Conservation (phyloP, 495 filamentous ascomycete genomes). For the Pyrenopolyporus hunteri region DNA sequence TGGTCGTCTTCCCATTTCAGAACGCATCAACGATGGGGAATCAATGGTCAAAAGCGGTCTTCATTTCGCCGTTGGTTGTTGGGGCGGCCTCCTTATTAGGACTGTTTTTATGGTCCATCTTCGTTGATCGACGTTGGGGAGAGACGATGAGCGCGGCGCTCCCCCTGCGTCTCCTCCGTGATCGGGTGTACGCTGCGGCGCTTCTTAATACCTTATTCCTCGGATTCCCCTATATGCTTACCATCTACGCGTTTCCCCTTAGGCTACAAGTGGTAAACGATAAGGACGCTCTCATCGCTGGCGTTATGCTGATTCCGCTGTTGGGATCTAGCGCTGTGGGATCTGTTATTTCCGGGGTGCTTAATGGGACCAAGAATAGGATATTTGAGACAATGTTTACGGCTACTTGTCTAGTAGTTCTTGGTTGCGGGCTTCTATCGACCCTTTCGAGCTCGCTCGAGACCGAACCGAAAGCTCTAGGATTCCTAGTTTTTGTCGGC, state of each 20-base stretch:
- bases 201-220: constrained; percentile 51
- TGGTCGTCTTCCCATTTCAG: constrained; percentile 66
- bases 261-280: constrained; percentile 64
- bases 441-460: constrained; percentile 39
- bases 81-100: constrained; percentile 49
- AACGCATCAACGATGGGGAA: constrained; percentile 52
- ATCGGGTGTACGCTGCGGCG: constrained; percentile 50
- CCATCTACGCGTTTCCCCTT: constrained; percentile 63
- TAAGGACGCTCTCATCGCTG: constrained; percentile 55
- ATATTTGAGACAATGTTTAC: constrained; percentile 47
- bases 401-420: constrained; percentile 43
- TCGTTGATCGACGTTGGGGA: constrained; percentile 36
- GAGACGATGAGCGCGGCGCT: constrained; percentile 48
- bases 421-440: constrained; percentile 49
- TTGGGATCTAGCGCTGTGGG: constrained; percentile 56
- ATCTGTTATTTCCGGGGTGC: constrained; percentile 48
- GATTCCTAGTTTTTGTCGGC: constrained; percentile 53
- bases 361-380: constrained; percentile 44
- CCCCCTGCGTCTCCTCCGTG: constrained; percentile 49
- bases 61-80: constrained; percentile 52
- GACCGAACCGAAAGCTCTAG: constrained; percentile 48
- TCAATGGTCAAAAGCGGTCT: constrained; percentile 48
- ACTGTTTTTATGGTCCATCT: constrained; percentile 53
- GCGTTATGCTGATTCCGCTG: constrained; percentile 65
- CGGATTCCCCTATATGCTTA: constrained; percentile 63